Evolutionary conservation across 306 rosid genomes (phyloP), one percentile per base, ranked within the genome.

Genomic region (Alnus rubra): DNA sequence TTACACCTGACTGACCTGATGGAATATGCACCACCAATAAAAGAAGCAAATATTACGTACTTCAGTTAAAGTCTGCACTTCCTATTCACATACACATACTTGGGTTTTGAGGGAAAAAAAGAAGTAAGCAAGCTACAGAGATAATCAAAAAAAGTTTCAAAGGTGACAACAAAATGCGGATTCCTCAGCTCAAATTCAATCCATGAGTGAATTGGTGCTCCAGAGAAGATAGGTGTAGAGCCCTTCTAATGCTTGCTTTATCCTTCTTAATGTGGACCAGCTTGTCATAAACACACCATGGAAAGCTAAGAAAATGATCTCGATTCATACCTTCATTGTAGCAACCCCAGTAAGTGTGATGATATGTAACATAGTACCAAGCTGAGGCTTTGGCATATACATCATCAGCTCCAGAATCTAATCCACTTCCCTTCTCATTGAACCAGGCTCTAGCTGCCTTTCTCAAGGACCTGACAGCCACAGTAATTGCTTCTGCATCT

Each of bases 371-470:
- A 82, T 89, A 18, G 50, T 92, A 90, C 97, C 96, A 90, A 31
- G 96, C 93, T 12, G 97, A 92, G 59, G 97, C 97, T 73, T 87
- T 85, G 56, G 92, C 92, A 77, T 73, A 60, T 9, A 50, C 77
- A 67, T 88, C 84, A 19, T 77, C 86, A 44, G 30, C 47, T 35
- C 39, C 79, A 55, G 71, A 82, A 82, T 83, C 78, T 69, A 47
- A 45, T 1, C 28, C 74, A 5, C 64, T 80, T n/a, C 75, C 85
- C n/a, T 76, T 85, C 89, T 87, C 86, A 63, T 87, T 85, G 84
- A 94, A 94, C 94, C 97, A 90, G 49, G 65, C 69, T 78, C 92
- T 79, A 28, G 94, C 92, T 83, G 91, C 97, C 69, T 90, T 91
- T 77, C 91, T 88, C 15, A 93, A 73, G 50, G 93, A 83, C 76